Evolutionary conservation across 768 basidiomycete genomes (phyloP), one percentile per base, ranked within the genome.

Genomic region (Coprinopsis cinerea): DNA sequence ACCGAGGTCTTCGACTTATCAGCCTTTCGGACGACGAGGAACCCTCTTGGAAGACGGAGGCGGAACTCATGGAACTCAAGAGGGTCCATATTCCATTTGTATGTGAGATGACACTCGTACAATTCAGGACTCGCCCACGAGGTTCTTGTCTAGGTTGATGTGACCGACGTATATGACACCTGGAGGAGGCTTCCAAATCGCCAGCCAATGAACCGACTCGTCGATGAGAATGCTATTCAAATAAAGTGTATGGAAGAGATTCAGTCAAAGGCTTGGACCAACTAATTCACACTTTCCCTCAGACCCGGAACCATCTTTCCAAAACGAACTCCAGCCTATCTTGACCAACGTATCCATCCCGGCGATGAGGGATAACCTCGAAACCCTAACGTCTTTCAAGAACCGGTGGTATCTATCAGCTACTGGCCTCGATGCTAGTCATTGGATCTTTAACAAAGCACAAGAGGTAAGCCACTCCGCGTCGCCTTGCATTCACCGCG

Each of bases 41-140:
- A 4, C 70, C 70, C 1, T 62, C 67, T n/a, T 73, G 72, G 70
- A 71, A 68, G 56, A 67, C 68, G 4, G 70, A 70, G 50, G 64
- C 59, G 9, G 67, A 70, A 52, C 64, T 68, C 52, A 57, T 71
- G 22, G 62, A 66, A 25, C 60, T 71, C 4, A 45, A 45, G 22
- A 27, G 44, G 18, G 20, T 4, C 15, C 44, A 45, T 23, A 45
- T 27, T 28, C 27, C 25, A 10, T 45, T 45, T 45, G 44, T 45
- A 11, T 7, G 44, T 45, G 14, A 15, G 4, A 4, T 17, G 6
- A 4, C 24, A 17, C 11, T 18, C 11, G 9, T 10, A 43, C 17
- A 5, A 23, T 25, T 17, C 15, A 9, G 42, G 6, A 7, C 42
- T 43, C 10, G 18, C 11, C 36, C 13, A 23, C 37, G 17, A 11